phyloP scores from a whole-genome alignment of 139 green algal genomes.

The Picochlorum sp. region DNA sequence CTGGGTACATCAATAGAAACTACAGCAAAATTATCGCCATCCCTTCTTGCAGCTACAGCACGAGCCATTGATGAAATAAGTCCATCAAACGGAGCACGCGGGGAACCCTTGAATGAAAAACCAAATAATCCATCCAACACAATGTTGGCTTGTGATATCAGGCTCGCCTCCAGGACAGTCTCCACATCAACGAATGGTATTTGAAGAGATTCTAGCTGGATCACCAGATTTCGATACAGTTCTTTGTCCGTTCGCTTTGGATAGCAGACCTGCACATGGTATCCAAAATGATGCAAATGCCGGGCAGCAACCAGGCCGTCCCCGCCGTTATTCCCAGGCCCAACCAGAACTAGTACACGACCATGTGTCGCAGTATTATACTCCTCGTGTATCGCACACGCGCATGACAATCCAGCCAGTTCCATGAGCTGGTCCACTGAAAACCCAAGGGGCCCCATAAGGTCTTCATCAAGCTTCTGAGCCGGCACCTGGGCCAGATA shows the following conservation, averaged over 20 bases:
- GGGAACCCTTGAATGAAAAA: conserved; percentile 87
- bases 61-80: conserved; percentile 53
- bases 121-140: conserved; percentile 95
- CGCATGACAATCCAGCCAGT: conserved; percentile 70
- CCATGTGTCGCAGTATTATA: conserved; percentile 36
- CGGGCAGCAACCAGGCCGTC: conserved; percentile 91
- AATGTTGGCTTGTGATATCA: conserved; percentile 42
- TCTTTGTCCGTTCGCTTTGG: conserved; percentile 81
- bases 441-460: conserved; percentile 86
- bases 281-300: conserved; percentile 89
- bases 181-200: conserved; percentile 57
- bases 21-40: conserved; percentile 8
- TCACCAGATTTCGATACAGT: conserved; percentile 79
- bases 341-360: conserved; percentile 73
- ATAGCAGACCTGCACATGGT: conserved; percentile 64
- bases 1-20: conserved; percentile 33
- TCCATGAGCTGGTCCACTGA: conserved; percentile 85
- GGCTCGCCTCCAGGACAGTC: conserved; percentile 21
- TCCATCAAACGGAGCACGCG: conserved; percentile 80
- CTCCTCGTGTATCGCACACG: conserved; percentile 46
- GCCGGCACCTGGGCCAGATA: conserved; percentile 44
- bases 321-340: conserved; percentile 97
- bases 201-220: conserved; percentile 46
- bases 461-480: conserved; percentile 68
- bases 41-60: neutral